Percentiles rank a stretch among this genome's conserved stretches.
Conservation (phyloP, 2,329 filamentous ascomycete species). For the Purpureocillium lavendulum region DNA sequence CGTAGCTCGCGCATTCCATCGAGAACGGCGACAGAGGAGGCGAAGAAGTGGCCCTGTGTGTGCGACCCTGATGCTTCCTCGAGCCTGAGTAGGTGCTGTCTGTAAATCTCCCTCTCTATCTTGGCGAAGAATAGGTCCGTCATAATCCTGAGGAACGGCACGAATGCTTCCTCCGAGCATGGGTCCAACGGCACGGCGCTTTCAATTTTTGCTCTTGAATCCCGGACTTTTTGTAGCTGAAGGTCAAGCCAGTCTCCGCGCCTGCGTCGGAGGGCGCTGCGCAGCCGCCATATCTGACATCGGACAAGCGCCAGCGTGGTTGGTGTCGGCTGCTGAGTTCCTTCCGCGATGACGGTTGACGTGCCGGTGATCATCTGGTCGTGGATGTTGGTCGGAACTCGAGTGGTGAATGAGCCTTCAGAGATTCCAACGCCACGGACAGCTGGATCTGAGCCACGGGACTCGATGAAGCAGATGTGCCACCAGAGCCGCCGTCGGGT, state of each 20-base stretch:
- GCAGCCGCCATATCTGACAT: constrained; percentile 17
- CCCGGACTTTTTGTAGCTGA: constrained; percentile 7
- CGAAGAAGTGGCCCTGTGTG: constrained; percentile 6
- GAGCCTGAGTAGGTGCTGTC: neutral
- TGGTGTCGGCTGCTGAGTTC: neutral
- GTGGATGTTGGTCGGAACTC: constrained; percentile 32
- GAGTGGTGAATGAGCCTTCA: constrained; percentile 25
- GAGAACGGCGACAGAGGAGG: constrained; percentile 8
- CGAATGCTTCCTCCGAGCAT: constrained; percentile 3
- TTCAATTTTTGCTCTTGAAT: constrained; percentile 7
- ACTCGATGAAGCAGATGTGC: constrained; percentile 21
- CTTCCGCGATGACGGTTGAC: neutral
- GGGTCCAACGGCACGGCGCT: constrained; percentile 8
- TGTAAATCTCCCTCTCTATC: constrained; percentile 14
- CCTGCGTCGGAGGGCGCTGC: constrained; percentile 9
- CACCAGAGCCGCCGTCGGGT: constrained; percentile 16
- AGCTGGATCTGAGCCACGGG: constrained; percentile 4
- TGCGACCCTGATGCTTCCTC: neutral
- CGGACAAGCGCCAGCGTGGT: constrained; percentile 14
- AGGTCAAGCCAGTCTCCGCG: constrained; percentile 3
- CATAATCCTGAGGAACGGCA: constrained; percentile 13
- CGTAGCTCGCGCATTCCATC: constrained; percentile 12
- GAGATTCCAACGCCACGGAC: constrained; percentile 12
- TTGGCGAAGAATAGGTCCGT: constrained; percentile 17
- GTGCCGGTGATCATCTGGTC: constrained; percentile 15